Base-by-base conservation (phyloP, 2,329 filamentous ascomycete genomes). In the Allantophomopsis cytisporea region DNA sequence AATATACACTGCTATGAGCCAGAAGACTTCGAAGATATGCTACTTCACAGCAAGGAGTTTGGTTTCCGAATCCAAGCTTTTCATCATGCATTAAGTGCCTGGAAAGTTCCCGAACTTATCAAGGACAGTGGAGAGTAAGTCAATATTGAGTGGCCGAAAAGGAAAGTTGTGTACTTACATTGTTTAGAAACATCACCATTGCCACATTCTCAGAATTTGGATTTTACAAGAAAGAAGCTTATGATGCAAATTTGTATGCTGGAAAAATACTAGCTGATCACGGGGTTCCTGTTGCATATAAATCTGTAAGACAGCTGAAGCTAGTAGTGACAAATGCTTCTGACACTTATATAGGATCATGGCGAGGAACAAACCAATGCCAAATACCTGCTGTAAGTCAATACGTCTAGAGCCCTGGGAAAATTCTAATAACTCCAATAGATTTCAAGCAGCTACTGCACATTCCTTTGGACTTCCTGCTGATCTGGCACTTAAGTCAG, bases 1-100 rank as follows among this genome's bases (percentile, higher is more conserved):
- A 62, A 66, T 39, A 55, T 63, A 34, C 63, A 66, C 50, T 64
- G 63, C 49, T 66, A 66, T 40, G 56, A 63, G 39, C 52, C 60
- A 1, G 55, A 65, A 37, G 63, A 66, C 41, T 49, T 66, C 23
- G 59, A 63, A 40, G 60, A 62, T 33, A 62, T 65, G 57, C 50
- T 65, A 11, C 53, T 53, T 7, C 57, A 64, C 43, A 61, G 56
- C 30, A 53, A 60, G 16, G 63, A 65, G 45, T 65, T 65, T 47
- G 60, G 59, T 1, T 63, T 61, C 42, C 50, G 54, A 8, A 56
- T 65, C 16, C 49, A 57, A 35, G 61, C 60, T 5, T 63, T 63
- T 40, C 61, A 64, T 39, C 61, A 64, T 45, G 61, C 60, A 2
- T 47, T 60, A 30, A 49, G 54, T 35, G 61, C 61, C 7, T 62